phyloP scores from a whole-genome alignment of 345 rosid species.

The Gossypium stocksii region DNA sequence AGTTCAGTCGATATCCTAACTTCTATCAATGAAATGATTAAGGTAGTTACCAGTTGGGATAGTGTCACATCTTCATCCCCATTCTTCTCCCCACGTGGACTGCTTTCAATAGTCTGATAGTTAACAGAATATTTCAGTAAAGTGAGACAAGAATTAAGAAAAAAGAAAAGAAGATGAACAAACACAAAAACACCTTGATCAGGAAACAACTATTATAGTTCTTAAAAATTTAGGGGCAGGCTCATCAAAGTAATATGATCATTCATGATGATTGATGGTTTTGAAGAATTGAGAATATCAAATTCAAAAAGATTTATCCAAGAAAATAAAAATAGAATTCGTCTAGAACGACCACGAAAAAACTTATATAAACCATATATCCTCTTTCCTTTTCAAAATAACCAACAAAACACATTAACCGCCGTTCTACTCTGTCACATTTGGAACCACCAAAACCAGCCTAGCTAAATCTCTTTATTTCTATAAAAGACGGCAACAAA shows the following conservation, averaged over 20 bases:
- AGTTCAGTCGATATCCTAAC: conserved; percentile 8
- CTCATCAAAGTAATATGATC: background rate
- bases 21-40: conserved; percentile 2
- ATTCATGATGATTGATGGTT: background rate
- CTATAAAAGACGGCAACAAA: background rate
- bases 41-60: conserved; percentile 52
- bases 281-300: background rate
- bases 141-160: conserved; percentile 13
- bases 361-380: background rate
- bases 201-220: background rate
- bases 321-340: background rate
- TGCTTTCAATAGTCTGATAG: conserved; percentile 64
- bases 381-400: background rate
- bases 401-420: background rate
- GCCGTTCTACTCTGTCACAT: background rate
- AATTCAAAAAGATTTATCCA: background rate
- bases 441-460: background rate
- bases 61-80: conserved; percentile 59
- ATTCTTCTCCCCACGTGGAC: conserved; percentile 42
- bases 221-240: background rate
- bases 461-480: background rate
- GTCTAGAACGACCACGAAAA: background rate
- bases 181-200: background rate
- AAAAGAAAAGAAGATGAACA: background rate
- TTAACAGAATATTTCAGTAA: conserved; percentile 6